Evolutionary conservation across 352 stramenopile species (phyloP), one percentile per base, ranked within the genome.

Genomic region (Thraustotheca clavata): DNA sequence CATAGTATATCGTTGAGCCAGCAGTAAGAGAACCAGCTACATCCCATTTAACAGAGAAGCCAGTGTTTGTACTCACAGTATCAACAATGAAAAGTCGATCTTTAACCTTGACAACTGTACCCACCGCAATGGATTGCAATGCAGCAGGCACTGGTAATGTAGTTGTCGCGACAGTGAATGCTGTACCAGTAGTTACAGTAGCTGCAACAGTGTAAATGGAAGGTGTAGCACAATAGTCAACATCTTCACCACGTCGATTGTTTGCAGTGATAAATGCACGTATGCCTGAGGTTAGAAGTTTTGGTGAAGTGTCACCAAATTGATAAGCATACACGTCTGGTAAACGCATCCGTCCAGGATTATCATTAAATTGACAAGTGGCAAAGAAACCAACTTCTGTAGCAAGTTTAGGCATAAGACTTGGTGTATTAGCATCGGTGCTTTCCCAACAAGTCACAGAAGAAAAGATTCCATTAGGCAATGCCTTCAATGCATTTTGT

Each of bases 221-320:
- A 5, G 41, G 33, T 2, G 41, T 60, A 0, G 77, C 83, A 60
- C 87, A 87, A 75, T 76, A 87, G 41, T 90, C 81, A 27, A 74
- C 60, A 31, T 83, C 59, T 1, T 67, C 52, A 14, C 82, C 78
- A 9, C 81, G 67, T 27, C 77, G 62, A 0, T 59, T 61, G 34
- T 76, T 75, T 0, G 76, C 83, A 48, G 73, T 62, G 1, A 91
- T 48, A 3, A 70, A 39, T 2, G 47, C 67, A 0, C 34, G 52
- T 18, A 67, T 72, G 33, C 50, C 61, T 6, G 69, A 57, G 67
- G 16, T 61, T 59, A 5, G 43, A 43, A 12, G 59, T 34, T 54
- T 54, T 33, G 16, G 46, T 0, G 49, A 55, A 1, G 67, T 57
- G 0, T 67, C 72, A 6, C 61, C 52, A 48, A 85, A 69, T 3